A percentile compares a stretch with the other conserved stretches of the same genome.
Evolutionary conservation across 306 rosid genomes (phyloP).

Genomic region (Mucuna pruriens): DNA sequence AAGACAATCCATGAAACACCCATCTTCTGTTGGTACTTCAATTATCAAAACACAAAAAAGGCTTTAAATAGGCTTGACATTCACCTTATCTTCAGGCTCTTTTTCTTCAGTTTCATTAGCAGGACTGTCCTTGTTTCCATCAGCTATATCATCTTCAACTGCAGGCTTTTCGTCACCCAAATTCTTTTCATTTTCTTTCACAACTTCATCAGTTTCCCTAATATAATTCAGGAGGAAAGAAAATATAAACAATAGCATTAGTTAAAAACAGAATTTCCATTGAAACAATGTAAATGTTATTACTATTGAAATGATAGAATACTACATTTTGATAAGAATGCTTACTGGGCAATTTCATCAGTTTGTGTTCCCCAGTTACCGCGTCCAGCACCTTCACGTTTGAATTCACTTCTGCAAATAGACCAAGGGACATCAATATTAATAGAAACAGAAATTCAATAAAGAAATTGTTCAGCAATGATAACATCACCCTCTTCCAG

Average conservation of each 20-base stretch:
- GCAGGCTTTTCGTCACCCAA: constrained; percentile 68
- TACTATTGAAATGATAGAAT: background rate
- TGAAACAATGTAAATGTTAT: background rate
- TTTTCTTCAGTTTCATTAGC: constrained; percentile 70
- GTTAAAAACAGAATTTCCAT: background rate
- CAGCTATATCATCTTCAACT: constrained; percentile 57
- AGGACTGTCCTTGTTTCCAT: constrained; percentile 75
- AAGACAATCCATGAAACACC: background rate
- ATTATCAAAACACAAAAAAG: background rate
- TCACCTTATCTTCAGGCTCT: constrained; percentile 92
- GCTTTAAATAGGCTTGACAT: background rate
- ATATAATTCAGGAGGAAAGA: background rate
- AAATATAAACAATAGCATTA: background rate
- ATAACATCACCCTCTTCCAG: constrained; percentile 78
- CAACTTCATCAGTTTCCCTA: constrained; percentile 73
- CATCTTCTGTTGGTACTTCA: background rate
- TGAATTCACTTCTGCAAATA: constrained; percentile 69
- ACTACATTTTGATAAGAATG: background rate
- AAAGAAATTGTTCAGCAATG: background rate
- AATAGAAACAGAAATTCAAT: background rate
- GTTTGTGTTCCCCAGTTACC: constrained; percentile 92
- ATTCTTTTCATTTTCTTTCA: constrained; percentile 67
- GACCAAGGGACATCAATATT: constrained; percentile 21
- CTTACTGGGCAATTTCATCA: constrained; percentile 76
- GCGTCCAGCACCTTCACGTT: constrained; percentile 89